Evolutionary conservation across 108 stramenopile genomes (phyloP).

Genomic region (Aurantiochytrium sp.): DNA sequence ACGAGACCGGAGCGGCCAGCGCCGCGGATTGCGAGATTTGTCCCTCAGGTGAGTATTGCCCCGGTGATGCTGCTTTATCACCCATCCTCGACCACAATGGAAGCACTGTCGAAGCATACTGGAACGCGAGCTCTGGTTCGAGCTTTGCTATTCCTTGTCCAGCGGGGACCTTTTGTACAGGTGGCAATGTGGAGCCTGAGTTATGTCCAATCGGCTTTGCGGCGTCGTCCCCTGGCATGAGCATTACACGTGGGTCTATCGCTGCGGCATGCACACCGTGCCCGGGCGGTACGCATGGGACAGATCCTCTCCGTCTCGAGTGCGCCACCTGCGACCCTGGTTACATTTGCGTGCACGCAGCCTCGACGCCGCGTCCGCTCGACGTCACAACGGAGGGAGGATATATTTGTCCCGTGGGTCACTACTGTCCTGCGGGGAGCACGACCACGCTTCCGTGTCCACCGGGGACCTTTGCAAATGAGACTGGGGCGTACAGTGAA

Average conservation of each 20-base stretch:
- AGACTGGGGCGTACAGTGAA: neutral
- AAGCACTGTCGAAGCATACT: neutral
- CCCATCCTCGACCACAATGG: neutral
- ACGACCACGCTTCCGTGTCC: slow-evolving; percentile 23
- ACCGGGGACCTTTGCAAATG: slow-evolving; percentile 34
- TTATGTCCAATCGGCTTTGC: neutral
- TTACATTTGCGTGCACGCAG: slow-evolving; percentile 37
- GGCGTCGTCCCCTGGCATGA: neutral
- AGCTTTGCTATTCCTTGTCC: neutral
- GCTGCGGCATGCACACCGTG: slow-evolving; percentile 25
- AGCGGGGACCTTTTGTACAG: neutral
- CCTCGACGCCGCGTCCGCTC: slow-evolving; percentile 4
- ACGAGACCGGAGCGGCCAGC: neutral
- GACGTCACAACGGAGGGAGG: neutral
- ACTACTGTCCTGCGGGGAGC: slow-evolving; percentile 42
- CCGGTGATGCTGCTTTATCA: neutral
- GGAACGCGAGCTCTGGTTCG: neutral
- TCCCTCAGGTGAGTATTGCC: neutral
- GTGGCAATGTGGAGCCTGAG: neutral
- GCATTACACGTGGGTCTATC: neutral
- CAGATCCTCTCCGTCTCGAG: slow-evolving; percentile 35
- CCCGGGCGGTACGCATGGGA: slow-evolving; percentile 35
- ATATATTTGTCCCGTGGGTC: slow-evolving; percentile 38
- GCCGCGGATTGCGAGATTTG: neutral
- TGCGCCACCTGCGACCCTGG: slow-evolving; percentile 42